Evolutionary conservation across 352 stramenopile species (phyloP).

Genomic region (Globisporangium abappressorium): DNA sequence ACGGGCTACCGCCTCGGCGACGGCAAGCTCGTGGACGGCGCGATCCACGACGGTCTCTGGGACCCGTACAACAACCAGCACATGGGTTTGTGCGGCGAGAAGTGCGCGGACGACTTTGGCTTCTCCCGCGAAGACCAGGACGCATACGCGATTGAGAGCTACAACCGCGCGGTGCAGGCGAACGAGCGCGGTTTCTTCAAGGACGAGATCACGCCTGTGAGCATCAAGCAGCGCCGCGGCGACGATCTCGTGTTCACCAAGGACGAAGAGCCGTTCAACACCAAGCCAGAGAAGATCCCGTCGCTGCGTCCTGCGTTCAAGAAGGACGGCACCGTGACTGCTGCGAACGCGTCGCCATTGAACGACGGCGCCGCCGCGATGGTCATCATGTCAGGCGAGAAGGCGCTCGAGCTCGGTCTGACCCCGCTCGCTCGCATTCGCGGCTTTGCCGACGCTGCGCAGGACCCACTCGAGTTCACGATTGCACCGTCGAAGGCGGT

Average conservation of each 20-base stretch:
- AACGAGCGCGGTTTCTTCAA: conserved; percentile 87
- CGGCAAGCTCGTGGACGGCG: conserved; percentile 81
- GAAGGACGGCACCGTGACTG: conserved; percentile 95
- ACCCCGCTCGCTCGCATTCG: conserved; percentile 75
- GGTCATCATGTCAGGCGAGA: conserved; percentile 93
- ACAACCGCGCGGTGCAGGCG: conserved; percentile 75
- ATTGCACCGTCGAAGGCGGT: conserved; percentile 95
- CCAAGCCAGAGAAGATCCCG: conserved; percentile 91
- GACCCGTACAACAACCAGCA: conserved; percentile 96
- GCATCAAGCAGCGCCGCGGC: conserved; percentile 65
- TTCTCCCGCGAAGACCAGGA: conserved; percentile 92
- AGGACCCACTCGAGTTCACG: conserved; percentile 95
- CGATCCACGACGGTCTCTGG: conserved; percentile 96
- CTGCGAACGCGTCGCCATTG: conserved; percentile 95
- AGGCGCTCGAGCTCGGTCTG: conserved; percentile 81
- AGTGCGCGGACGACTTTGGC: conserved; percentile 89
- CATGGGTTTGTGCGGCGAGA: conserved; percentile 95
- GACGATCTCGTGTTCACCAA: conserved; percentile 65
- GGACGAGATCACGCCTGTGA: conserved; percentile 90
- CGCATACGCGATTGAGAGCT: conserved; percentile 92
- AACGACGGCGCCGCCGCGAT: conserved; percentile 97
- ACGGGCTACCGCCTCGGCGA: conserved; percentile 92
- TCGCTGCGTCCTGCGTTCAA: conserved; percentile 93
- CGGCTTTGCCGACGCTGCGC: conserved; percentile 78
- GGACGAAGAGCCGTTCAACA: conserved; percentile 93